These are phyloP conservation scores for Fusarium metavorans DNA, from an alignment of 2,329 filamentous ascomycete genomes.

Conservation along the genomic window DNA sequence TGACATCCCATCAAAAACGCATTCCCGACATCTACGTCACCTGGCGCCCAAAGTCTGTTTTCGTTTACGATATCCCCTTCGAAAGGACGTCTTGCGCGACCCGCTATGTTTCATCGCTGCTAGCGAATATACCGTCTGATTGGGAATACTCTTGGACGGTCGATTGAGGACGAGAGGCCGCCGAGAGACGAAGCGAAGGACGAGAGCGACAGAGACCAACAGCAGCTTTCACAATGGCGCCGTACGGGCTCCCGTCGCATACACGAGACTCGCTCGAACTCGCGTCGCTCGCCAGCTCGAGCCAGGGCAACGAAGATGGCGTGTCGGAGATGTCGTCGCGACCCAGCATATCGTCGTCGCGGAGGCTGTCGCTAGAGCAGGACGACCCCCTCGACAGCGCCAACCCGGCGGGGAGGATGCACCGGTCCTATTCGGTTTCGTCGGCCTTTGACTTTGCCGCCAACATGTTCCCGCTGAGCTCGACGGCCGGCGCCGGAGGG, in stretches of 20 bases:
- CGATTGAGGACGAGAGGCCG: constrained; percentile 14
- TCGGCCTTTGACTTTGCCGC: constrained; percentile 97
- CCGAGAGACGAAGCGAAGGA: constrained; percentile 3
- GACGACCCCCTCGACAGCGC: constrained; percentile 79
- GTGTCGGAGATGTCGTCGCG: constrained; percentile 77
- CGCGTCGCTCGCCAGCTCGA: constrained; percentile 91
- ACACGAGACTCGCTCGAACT: constrained; percentile 95
- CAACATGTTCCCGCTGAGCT: constrained; percentile 91
- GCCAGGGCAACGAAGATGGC: constrained; percentile 64
- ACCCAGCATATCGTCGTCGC: constrained; percentile 92
- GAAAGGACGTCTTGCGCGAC: constrained; percentile 3
- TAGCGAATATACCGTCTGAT: constrained; percentile 30
- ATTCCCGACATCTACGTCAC: constrained; percentile 25
- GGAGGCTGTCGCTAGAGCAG: constrained; percentile 84
- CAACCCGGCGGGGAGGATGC: constrained; percentile 61
- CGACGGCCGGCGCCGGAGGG: constrained; percentile 75
- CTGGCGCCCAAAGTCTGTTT: constrained; percentile 15
- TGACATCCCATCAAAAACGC: neutral
- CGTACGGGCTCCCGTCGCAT: constrained; percentile 58
- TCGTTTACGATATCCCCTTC: constrained; percentile 6
- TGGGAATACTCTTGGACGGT: constrained; percentile 28
- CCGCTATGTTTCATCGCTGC: constrained; percentile 45
- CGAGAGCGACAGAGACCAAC: constrained; percentile 6
- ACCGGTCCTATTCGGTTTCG: constrained; percentile 86
- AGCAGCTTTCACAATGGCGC: constrained; percentile 54